phyloP scores from a whole-genome alignment of 2,329 filamentous ascomycete species.

The Fusarium anthophilum region DNA sequence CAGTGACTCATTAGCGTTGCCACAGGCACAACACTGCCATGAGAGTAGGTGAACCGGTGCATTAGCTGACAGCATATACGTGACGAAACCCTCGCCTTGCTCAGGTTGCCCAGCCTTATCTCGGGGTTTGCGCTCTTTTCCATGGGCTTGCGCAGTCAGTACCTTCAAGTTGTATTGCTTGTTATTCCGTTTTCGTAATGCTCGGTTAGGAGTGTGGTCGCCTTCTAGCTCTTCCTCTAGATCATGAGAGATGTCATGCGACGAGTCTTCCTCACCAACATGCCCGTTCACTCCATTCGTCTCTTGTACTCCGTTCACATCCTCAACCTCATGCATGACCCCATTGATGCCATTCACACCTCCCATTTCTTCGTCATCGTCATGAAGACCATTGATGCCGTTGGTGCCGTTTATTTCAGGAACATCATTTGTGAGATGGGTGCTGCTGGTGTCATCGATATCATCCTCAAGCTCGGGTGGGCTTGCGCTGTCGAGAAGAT shows the following conservation, averaged over 20 bases:
- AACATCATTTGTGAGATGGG: constrained; percentile 13
- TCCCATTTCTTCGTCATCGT: constrained; percentile 14
- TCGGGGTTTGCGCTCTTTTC: constrained; percentile 58
- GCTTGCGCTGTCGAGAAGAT: constrained; percentile 25
- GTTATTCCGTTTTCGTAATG: constrained; percentile 58
- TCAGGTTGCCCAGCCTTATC: constrained; percentile 39
- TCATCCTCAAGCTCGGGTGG: constrained; percentile 20
- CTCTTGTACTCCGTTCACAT: not conserved
- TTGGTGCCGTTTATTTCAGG: constrained; percentile 14
- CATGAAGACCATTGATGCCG: constrained; percentile 9
- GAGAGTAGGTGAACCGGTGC: constrained; percentile 57
- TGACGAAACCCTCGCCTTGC: constrained; percentile 54
- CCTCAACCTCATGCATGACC: constrained; percentile 9
- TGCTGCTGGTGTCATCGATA: constrained; percentile 7
- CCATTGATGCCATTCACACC: constrained; percentile 12
- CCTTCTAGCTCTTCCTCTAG: constrained; percentile 57
- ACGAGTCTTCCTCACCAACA: constrained; percentile 43
- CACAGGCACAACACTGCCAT: constrained; percentile 63
- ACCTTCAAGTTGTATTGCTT: constrained; percentile 69
- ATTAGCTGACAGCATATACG: constrained; percentile 56
- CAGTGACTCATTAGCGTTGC: constrained; percentile 57
- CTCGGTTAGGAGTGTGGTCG: constrained; percentile 62
- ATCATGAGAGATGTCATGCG: constrained; percentile 49
- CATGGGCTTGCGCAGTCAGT: constrained; percentile 66
- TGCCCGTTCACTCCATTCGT: constrained; percentile 31